phyloP scores from a whole-genome alignment of 257 asterid genomes.

The Nicotiana otophora region DNA sequence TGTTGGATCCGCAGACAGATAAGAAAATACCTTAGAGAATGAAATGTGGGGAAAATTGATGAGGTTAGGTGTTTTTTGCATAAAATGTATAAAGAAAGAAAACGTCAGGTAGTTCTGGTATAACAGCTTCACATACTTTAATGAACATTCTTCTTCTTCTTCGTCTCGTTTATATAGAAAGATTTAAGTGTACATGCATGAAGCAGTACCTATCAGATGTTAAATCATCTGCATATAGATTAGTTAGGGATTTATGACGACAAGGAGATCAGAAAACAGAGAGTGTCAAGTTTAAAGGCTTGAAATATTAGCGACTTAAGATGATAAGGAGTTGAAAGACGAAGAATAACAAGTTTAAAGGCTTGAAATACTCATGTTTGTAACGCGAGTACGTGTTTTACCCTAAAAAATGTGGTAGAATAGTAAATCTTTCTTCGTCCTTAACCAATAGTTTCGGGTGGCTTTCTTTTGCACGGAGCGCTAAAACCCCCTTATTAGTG shows the following conservation, averaged over 20 bases:
- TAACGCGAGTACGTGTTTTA: not conserved
- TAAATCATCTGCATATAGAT: too few relatives aligned
- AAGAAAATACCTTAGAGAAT: not conserved
- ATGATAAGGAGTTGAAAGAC: conserved; percentile 13
- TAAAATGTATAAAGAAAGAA: conserved; percentile 6
- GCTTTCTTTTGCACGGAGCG: too few relatives aligned
- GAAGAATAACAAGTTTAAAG: conserved; percentile 28
- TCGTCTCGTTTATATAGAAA: not conserved
- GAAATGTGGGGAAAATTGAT: not conserved
- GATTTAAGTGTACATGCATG: conserved; percentile 15
- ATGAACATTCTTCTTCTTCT: conserved; percentile 19
- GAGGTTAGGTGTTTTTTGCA: not conserved
- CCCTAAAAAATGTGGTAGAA: too few relatives aligned
- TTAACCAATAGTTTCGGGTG: too few relatives aligned
- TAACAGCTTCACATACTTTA: conserved; percentile 6
- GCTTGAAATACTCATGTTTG: conserved; percentile 15
- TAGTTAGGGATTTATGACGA: too few relatives aligned
- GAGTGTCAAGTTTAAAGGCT: too few relatives aligned
- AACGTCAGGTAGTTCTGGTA: not conserved
- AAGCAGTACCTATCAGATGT: conserved; percentile 13
- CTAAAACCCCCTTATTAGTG: too few relatives aligned
- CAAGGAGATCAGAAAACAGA: too few relatives aligned
- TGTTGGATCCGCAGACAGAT: not conserved
- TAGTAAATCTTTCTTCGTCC: too few relatives aligned
- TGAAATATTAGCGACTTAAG: not conserved